Conservation (phyloP, 1,139 yeast genomes). For the Diutina scorzettiae region DNA sequence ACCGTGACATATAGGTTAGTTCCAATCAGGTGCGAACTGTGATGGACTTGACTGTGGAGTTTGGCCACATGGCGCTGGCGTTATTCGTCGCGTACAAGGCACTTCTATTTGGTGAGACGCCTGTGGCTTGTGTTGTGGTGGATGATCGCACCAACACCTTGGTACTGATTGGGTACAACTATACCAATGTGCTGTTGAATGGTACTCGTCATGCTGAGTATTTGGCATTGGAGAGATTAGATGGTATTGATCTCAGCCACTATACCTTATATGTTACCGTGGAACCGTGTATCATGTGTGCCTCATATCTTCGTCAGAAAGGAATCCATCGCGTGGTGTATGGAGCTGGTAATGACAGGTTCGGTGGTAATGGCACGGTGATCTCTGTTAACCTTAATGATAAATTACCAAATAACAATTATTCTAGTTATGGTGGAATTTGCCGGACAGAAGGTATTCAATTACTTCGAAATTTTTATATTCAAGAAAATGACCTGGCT, state of each 20-base stretch:
- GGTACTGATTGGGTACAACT: slow-evolving; percentile 74
- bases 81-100: slow-evolving; percentile 32
- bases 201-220: slow-evolving; percentile 94
- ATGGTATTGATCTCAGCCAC: slow-evolving; percentile 12
- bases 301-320: slow-evolving; percentile 76
- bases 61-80: slow-evolving; percentile 26
- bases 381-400: slow-evolving; percentile 44
- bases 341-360: slow-evolving; percentile 91
- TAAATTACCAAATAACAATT: slow-evolving; percentile 20
- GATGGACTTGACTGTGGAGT: slow-evolving; percentile 18
- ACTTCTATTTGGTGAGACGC: slow-evolving; percentile 51
- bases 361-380: slow-evolving; percentile 95
- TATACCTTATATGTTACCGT: slow-evolving; percentile 76
- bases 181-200: slow-evolving; percentile 72
- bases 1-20: background rate
- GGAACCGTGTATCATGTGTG: slow-evolving; percentile 98
- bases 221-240: slow-evolving; percentile 54
- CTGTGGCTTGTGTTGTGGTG: slow-evolving; percentile 57
- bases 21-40: background rate
- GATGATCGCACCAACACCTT: slow-evolving; percentile 32
- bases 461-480: slow-evolving; percentile 68
- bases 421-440: slow-evolving; percentile 64
- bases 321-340: slow-evolving; percentile 64
- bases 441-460: slow-evolving; percentile 73
- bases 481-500: slow-evolving; percentile 74